Percentiles rank a stretch among this genome's conserved stretches.
Conservation (phyloP, 345 rosid genomes). For the Eucalyptus polyanthemos region DNA sequence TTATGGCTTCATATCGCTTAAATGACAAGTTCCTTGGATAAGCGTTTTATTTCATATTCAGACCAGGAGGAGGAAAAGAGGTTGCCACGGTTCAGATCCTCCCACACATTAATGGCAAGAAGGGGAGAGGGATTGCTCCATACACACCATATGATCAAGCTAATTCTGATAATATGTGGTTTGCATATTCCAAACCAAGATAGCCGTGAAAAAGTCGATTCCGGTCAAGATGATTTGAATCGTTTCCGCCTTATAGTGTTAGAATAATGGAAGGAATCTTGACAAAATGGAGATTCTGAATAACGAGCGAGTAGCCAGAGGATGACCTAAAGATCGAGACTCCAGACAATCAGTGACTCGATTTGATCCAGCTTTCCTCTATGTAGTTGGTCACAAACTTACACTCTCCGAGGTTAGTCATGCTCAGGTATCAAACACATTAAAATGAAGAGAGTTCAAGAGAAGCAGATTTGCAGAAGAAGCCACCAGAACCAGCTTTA, state of each 20-base stretch:
- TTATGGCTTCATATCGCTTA: too few species aligned
- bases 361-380: not conserved
- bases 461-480: not conserved
- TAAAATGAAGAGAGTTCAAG: not conserved
- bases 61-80: not conserved
- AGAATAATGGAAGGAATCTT: not conserved
- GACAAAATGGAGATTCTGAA: too few species aligned
- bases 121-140: not conserved
- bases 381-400: not conserved
- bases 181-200: not conserved
- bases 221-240: not conserved
- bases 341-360: too few species aligned
- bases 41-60: accelerated
- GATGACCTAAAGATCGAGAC: too few species aligned
- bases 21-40: too few species aligned
- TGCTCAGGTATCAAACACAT: not conserved
- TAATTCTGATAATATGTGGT: not conserved
- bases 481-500: too few species aligned
- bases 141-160: not conserved
- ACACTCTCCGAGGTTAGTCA: not conserved
- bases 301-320: too few species aligned
- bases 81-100: not conserved
- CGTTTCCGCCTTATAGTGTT: not conserved
- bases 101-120: not conserved
- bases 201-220: not conserved